Percentiles rank a stretch among this genome's conserved stretches.
These are phyloP conservation scores for Martiniozyma asiatica DNA, from an alignment of 1,139 yeast species.

Conservation along the genomic window DNA sequence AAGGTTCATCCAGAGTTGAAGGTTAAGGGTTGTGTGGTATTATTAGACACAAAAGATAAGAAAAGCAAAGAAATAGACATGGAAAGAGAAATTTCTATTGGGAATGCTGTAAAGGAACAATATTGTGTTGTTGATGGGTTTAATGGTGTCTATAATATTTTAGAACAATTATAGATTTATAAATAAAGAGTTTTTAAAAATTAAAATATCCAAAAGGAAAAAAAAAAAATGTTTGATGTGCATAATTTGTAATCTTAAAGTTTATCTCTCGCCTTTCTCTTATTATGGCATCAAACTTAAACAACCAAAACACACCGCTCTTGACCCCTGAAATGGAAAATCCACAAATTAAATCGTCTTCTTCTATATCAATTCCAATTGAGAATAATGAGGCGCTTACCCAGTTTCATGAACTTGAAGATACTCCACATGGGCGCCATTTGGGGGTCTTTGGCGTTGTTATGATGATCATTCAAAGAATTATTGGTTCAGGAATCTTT, in stretches of 20 bases:
- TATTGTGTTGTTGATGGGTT: constrained; percentile 14
- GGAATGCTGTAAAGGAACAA: constrained; percentile 10
- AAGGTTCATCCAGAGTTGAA: constrained; percentile 4
- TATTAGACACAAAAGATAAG: constrained; percentile 7
- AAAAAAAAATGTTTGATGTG: too few relatives aligned
- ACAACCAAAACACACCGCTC: too few relatives aligned
- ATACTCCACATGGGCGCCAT: constrained; percentile 67
- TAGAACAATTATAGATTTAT: constrained; percentile 12
- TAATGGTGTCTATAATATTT: constrained; percentile 13
- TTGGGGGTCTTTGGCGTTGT: constrained; percentile 57
- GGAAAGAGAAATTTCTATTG: constrained; percentile 2
- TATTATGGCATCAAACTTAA: too few relatives aligned
- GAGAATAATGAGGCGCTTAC: constrained; percentile 10
- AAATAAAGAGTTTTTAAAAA: too few relatives aligned
- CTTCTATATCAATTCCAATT: too few relatives aligned
- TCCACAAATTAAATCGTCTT: too few relatives aligned
- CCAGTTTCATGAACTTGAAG: constrained; percentile 26
- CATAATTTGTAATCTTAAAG: too few relatives aligned
- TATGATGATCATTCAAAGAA: constrained; percentile 51
- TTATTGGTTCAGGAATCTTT: constrained; percentile 70
- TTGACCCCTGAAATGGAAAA: too few relatives aligned
- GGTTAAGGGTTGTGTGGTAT: constrained; percentile 14
- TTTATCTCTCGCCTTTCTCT: too few relatives aligned
- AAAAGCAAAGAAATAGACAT: constrained; percentile 3
- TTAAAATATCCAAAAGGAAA: too few relatives aligned